Base-by-base conservation (phyloP, 805 yeast species). In the Candida nitratophila region DNA sequence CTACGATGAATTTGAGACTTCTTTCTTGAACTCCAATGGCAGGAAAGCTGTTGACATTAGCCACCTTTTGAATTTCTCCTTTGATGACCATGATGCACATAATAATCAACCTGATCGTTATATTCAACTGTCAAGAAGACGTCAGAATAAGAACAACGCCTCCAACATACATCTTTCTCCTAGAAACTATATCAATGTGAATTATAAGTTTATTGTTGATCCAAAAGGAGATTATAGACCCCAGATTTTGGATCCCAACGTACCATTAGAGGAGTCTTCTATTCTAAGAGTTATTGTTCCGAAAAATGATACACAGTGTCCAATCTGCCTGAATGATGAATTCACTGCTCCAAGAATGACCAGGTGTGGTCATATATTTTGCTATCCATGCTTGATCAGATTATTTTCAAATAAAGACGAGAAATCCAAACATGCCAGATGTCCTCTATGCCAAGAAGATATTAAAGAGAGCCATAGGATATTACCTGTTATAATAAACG, bases 291-390 rank as follows among this genome's bases (percentile, higher is more conserved):
- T 91, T 6, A 59, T 88, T n/a, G 82, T 79, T 1, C 83, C 91
- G 14, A 77, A 74, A 47, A 83, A 83, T 51, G 73, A 69, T 46
- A 60, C 71, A 21, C 80, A 81, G 33, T 93, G 99, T 59, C 98
- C 99, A 0, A 91, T 93, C 24, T 93, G 99, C 60, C 68, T 93
- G 14, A 74, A 82, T 29, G 95, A 87, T 41, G 81, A 80, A 14
- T 86, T 93, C 14, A 76, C 85, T 16, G 96, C 97, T 0, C 97
- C 99, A 2, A 70, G 98, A 44, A 95, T 93, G 98, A 81, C 88
- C 26, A 74, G 81, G 12, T 93, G 99, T 66, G 99, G 99, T 5
- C 99, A 93, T 59, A 74, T 89, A 15, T 78, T 93, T 56, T 93
- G 99, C 58, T 71, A 78, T 44, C 78, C 89, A 14, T 93, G 99